Conservation (phyloP, 805 yeast genomes). For the Sugiyamaella smithiae region DNA sequence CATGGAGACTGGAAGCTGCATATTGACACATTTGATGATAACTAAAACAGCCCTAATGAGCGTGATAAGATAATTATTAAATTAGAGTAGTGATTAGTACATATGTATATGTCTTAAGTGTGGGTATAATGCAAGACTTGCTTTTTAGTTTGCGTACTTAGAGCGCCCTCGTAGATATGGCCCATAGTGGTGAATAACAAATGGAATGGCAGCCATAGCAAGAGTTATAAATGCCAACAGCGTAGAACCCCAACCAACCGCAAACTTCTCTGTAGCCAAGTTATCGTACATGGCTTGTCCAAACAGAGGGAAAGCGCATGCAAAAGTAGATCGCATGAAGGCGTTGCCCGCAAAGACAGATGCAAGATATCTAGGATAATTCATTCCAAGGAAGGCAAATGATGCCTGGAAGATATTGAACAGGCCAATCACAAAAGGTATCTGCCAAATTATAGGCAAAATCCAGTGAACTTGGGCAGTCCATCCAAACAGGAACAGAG, state of each 20-base stretch:
- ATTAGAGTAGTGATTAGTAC: too few species aligned
- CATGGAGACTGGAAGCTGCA: too few species aligned
- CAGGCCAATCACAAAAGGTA: slow-evolving; percentile 39
- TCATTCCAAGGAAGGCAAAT: slow-evolving; percentile 47
- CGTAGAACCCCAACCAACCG: slow-evolving; percentile 59
- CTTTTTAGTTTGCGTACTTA: slow-evolving; percentile 29
- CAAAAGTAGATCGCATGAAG: slow-evolving; percentile 49
- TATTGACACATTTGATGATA: too few species aligned
- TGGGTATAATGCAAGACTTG: too few species aligned
- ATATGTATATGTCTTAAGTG: too few species aligned
- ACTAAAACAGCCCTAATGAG: too few species aligned
- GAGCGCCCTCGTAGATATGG: slow-evolving; percentile 36
- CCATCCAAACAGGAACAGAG: slow-evolving; percentile 53
- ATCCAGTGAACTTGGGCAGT: slow-evolving; percentile 51
- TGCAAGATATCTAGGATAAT: slow-evolving; percentile 50
- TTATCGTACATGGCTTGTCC: slow-evolving; percentile 55
- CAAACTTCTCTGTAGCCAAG: slow-evolving; percentile 40
- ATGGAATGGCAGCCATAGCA: slow-evolving; percentile 47
- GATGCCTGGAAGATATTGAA: slow-evolving; percentile 49
- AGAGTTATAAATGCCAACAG: slow-evolving; percentile 46
- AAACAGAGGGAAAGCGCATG: slow-evolving; percentile 63
- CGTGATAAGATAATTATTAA: too few species aligned
- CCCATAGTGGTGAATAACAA: slow-evolving; percentile 37
- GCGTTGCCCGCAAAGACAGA: slow-evolving; percentile 60
- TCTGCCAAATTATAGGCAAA: slow-evolving; percentile 45